phyloP scores from a whole-genome alignment of 2,329 filamentous ascomycete species.

The Dothideomycetidae sp. region DNA sequence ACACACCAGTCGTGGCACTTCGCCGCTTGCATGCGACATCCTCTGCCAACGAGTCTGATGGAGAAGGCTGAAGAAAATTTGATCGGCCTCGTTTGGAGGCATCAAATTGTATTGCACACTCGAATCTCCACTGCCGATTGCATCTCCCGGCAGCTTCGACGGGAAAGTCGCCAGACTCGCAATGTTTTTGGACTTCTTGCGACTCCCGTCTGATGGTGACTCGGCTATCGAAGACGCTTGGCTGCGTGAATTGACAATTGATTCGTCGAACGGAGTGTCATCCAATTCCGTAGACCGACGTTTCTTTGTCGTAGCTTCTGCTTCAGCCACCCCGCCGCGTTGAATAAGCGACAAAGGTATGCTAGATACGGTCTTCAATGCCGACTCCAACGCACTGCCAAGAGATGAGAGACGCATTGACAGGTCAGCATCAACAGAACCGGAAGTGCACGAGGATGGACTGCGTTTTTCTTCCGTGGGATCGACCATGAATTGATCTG shows the following conservation, averaged over 20 bases:
- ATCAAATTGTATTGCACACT: conserved; percentile 58
- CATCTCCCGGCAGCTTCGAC: conserved; percentile 34
- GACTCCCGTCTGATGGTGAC: too few species aligned
- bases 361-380: not conserved
- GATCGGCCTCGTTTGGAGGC: conserved; percentile 33
- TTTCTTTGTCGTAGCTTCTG: too few species aligned
- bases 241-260: too few species aligned
- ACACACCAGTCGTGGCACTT: conserved; percentile 80
- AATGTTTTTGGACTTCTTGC: conserved; percentile 4
- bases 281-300: conserved; percentile 7
- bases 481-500: too few species aligned
- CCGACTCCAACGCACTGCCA: not conserved
- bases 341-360: too few species aligned
- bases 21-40: conserved; percentile 84
- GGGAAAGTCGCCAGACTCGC: conserved; percentile 10
- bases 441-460: not conserved
- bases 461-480: too few species aligned
- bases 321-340: too few species aligned
- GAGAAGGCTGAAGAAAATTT: conserved; percentile 55
- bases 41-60: conserved; percentile 73
- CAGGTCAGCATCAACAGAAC: not conserved
- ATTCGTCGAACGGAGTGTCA: conserved; percentile 1
- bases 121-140: conserved; percentile 58
- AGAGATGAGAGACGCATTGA: not conserved
- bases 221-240: too few species aligned